These are phyloP conservation scores for Backusella tuberculispora DNA, from an alignment of 192 early-diverging fungal genomes.

Conservation along the genomic window DNA sequence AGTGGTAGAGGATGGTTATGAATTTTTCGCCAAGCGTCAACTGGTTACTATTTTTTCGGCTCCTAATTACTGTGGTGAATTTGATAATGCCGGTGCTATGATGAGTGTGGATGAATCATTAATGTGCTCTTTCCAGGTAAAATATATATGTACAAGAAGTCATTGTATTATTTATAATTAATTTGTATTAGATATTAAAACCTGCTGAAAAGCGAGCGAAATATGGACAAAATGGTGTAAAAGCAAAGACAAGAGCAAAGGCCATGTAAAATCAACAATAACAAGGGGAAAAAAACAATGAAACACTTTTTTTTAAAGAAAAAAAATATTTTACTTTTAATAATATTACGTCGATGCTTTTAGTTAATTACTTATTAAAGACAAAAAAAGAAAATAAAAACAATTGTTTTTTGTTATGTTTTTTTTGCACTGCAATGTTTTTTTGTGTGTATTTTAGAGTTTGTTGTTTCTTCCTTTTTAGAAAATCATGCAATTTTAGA, in stretches of 20 bases:
- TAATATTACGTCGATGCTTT: slow-evolving; percentile 7
- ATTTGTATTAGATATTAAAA: background rate
- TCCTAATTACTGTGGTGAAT: slow-evolving; percentile 13
- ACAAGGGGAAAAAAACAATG: background rate
- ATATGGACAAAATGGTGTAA: background rate
- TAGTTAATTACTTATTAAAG: background rate
- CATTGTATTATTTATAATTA: background rate
- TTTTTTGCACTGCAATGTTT: background rate
- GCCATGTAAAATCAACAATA: background rate
- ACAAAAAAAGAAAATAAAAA: background rate
- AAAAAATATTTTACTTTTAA: slow-evolving; percentile 9
- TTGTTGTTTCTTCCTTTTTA: background rate
- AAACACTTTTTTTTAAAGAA: background rate
- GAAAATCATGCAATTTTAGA: background rate
- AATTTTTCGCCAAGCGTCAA: slow-evolving; percentile 90
- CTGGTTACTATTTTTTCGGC: slow-evolving; percentile 70
- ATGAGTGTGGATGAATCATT: slow-evolving; percentile 58
- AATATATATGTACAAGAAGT: background rate
- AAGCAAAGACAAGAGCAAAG: background rate
- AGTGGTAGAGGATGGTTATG: slow-evolving; percentile 98
- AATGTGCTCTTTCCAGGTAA: slow-evolving; percentile 88
- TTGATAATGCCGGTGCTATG: slow-evolving; percentile 83
- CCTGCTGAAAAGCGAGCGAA: background rate
- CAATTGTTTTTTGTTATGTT: background rate
- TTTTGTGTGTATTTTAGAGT: background rate